These are phyloP conservation scores for Bryum argenteum DNA, from an alignment of 225 moss, liverwort and hornwort genomes.

Conservation along the genomic window DNA sequence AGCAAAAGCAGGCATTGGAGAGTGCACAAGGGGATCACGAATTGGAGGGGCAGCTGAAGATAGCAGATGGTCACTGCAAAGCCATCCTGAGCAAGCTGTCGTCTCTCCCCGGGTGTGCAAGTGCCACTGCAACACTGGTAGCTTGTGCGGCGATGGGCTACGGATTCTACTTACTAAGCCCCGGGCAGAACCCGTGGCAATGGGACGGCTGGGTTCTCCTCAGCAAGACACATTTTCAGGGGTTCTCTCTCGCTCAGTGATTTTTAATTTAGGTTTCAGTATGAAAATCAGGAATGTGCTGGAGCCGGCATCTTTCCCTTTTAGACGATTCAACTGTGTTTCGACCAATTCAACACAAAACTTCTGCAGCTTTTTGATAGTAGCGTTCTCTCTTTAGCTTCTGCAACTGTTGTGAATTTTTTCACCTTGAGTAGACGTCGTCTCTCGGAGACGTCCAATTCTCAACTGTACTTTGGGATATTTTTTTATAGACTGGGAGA, in stretches of 20 bases:
- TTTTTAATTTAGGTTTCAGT: slow-evolving; percentile 25
- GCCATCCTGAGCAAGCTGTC: slow-evolving; percentile 74
- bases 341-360: slow-evolving; percentile 24
- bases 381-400: slow-evolving; percentile 10
- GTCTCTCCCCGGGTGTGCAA: slow-evolving; percentile 54
- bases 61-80: slow-evolving; percentile 73
- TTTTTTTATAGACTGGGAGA: slow-evolving; percentile 11
- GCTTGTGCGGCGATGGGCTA: slow-evolving; percentile 57
- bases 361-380: slow-evolving; percentile 29
- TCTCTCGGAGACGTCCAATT: slow-evolving; percentile 12
- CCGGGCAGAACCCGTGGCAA: slow-evolving; percentile 85
- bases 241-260: slow-evolving; percentile 32
- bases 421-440: slow-evolving; percentile 19
- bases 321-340: slow-evolving; percentile 29
- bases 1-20: slow-evolving; percentile 72
- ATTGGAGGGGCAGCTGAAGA: slow-evolving; percentile 62
- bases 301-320: slow-evolving; percentile 5
- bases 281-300: slow-evolving; percentile 25
- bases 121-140: slow-evolving; percentile 64
- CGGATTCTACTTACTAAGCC: slow-evolving; percentile 78
- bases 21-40: slow-evolving; percentile 46
- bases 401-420: slow-evolving; percentile 12
- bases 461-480: slow-evolving; percentile 30
- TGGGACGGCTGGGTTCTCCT: slow-evolving; percentile 93
- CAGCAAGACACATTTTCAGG: slow-evolving; percentile 74